phyloP scores from a whole-genome alignment of 2,329 filamentous ascomycete species.

The Westerdykella sp. region DNA sequence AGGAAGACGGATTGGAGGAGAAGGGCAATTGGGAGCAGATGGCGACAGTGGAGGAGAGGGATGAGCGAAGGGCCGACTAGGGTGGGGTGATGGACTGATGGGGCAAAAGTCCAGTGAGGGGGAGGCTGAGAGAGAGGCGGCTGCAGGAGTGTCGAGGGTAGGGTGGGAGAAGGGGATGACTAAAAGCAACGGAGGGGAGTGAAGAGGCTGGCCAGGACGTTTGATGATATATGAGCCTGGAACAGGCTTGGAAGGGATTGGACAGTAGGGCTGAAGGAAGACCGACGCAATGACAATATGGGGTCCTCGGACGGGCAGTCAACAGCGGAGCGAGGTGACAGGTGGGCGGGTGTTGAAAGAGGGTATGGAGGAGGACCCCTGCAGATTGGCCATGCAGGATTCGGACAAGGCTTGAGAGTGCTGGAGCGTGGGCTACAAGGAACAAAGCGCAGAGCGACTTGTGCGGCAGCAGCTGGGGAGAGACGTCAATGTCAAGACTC shows the following conservation, averaged over 20 bases:
- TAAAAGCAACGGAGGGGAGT: conserved; percentile 18
- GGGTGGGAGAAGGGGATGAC: conserved; percentile 23
- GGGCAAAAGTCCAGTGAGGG: conserved; percentile 5
- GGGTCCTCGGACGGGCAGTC: conserved; percentile 18
- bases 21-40: conserved; percentile 3
- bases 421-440: conserved; percentile 25
- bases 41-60: conserved; percentile 1
- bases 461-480: conserved; percentile 28
- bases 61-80: conserved; percentile 7
- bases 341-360: conserved; percentile 26
- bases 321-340: conserved; percentile 27
- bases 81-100: conserved; percentile 30
- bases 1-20: conserved; percentile 1
- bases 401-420: conserved; percentile 30
- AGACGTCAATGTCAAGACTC: conserved; percentile 16
- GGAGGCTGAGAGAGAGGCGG: conserved; percentile 16
- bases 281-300: conserved; percentile 20
- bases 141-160: conserved; percentile 17
- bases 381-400: conserved; percentile 32
- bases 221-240: conserved; percentile 32
- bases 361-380: conserved; percentile 30
- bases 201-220: conserved; percentile 26
- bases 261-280: conserved; percentile 26
- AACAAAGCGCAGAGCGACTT: conserved; percentile 33
- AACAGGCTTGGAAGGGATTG: conserved; percentile 26